These are phyloP conservation scores for Candida methanosorbosa DNA, from an alignment of 805 yeast species.

Conservation along the genomic window DNA sequence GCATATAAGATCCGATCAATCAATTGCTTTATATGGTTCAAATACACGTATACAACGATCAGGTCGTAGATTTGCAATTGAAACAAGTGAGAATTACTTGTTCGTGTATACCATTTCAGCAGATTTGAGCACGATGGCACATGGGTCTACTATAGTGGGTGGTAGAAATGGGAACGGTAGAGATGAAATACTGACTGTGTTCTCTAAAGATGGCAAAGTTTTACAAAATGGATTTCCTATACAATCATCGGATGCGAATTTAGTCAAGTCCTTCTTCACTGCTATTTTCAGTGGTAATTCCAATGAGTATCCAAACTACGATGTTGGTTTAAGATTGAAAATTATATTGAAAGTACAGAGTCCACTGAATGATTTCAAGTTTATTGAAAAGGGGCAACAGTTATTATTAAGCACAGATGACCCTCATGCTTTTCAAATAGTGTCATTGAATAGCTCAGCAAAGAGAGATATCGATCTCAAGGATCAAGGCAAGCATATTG, in stretches of 20 bases:
- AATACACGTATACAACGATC: slow-evolving; percentile 31
- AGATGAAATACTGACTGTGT: slow-evolving; percentile 23
- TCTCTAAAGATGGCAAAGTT: slow-evolving; percentile 18
- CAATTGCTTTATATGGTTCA: slow-evolving; percentile 37
- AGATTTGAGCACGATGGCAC: slow-evolving; percentile 6
- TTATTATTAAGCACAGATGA: slow-evolving; percentile 18
- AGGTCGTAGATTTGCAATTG: slow-evolving; percentile 31
- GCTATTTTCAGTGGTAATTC: slow-evolving; percentile 15
- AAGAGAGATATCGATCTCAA: slow-evolving; percentile 10
- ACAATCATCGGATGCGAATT: slow-evolving; percentile 4
- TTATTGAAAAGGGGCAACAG: slow-evolving; percentile 15
- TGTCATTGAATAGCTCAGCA: slow-evolving; percentile 13
- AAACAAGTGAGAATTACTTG: slow-evolving; percentile 30
- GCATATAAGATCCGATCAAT: slow-evolving; percentile 34
- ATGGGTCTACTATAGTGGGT: slow-evolving; percentile 3
- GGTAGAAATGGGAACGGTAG: neutral
- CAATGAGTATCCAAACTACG: slow-evolving; percentile 21
- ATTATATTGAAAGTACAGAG: slow-evolving; percentile 26
- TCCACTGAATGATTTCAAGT: slow-evolving; percentile 20
- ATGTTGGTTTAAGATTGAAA: slow-evolving; percentile 23
- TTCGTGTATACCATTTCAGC: slow-evolving; percentile 28
- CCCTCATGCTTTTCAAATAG: slow-evolving; percentile 27
- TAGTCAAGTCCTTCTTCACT: slow-evolving; percentile 18
- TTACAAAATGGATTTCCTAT: slow-evolving; percentile 27
- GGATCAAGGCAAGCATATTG: slow-evolving; percentile 16